Evolutionary conservation across 306 rosid species (phyloP).

Genomic region (Benincasa hispida): DNA sequence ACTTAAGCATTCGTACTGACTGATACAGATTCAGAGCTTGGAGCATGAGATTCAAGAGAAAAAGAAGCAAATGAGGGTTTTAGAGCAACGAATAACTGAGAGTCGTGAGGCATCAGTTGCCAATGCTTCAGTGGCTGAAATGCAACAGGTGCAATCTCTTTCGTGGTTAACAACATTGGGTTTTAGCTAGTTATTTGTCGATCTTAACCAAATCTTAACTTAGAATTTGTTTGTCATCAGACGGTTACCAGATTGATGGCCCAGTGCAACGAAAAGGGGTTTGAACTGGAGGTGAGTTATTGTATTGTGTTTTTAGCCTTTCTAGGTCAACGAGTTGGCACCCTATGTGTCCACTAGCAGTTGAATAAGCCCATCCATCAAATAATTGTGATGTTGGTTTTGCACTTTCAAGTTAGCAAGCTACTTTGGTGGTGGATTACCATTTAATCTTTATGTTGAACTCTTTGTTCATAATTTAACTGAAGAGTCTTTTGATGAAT

Average conservation of each 20-base stretch:
- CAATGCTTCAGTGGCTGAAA: constrained; percentile 74
- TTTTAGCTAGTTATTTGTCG: neutral
- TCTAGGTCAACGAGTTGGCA: neutral
- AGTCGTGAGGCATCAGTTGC: constrained; percentile 75
- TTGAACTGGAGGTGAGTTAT: constrained; percentile 86
- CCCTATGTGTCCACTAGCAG: neutral
- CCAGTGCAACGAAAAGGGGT: constrained; percentile 83
- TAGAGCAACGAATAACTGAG: constrained; percentile 82
- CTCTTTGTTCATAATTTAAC: neutral
- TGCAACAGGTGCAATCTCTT: constrained; percentile 75
- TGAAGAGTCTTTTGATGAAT: neutral
- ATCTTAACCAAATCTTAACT: neutral
- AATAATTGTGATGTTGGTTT: neutral
- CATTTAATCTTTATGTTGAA: neutral
- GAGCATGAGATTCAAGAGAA: constrained; percentile 90
- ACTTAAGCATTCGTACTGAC: neutral
- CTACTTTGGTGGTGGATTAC: neutral
- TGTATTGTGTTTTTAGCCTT: constrained; percentile 8
- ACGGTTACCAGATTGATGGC: constrained; percentile 72
- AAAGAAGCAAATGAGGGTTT: constrained; percentile 69
- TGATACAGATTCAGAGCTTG: constrained; percentile 62
- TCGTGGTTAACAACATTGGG: neutral
- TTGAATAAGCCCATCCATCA: constrained; percentile 5
- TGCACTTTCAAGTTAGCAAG: neutral
- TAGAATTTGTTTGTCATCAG: constrained; percentile 27